These are phyloP conservation scores for Bassia scoparia DNA, from an alignment of 148 eudicot genomes.

Conservation along the genomic window DNA sequence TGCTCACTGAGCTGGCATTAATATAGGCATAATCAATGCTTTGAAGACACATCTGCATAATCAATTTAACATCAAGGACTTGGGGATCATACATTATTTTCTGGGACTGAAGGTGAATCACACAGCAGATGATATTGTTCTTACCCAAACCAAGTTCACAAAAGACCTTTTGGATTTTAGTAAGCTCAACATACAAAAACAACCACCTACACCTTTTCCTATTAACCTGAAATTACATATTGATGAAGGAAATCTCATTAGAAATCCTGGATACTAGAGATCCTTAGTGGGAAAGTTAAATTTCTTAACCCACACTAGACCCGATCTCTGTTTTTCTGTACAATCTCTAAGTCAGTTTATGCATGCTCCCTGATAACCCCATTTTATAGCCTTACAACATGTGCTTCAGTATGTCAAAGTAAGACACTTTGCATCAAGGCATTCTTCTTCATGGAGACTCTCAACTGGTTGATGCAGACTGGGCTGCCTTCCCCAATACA, in stretches of 20 bases:
- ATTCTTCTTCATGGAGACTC: no score
- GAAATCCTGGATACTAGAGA: neutral
- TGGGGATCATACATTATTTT: no score
- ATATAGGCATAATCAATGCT: neutral
- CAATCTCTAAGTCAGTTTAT: neutral
- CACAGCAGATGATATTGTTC: no score
- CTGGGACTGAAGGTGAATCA: no score
- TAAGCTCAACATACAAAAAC: no score
- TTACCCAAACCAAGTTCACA: no score
- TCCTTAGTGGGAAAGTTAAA: neutral
- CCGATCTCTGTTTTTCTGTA: neutral
- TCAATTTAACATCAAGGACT: no score
- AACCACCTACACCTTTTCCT: neutral
- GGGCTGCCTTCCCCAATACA: neutral
- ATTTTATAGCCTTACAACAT: neutral
- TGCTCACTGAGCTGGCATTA: neutral
- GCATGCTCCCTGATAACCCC: neutral
- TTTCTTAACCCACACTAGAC: neutral
- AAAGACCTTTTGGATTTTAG: no score
- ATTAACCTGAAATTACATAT: neutral
- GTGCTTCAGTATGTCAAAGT: no score
- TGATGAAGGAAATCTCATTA: neutral
- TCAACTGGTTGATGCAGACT: neutral
- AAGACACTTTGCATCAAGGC: no score
- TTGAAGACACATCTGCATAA: no score